phyloP scores from a whole-genome alignment of 2,329 filamentous ascomycete genomes.

The Diplodia corticola region DNA sequence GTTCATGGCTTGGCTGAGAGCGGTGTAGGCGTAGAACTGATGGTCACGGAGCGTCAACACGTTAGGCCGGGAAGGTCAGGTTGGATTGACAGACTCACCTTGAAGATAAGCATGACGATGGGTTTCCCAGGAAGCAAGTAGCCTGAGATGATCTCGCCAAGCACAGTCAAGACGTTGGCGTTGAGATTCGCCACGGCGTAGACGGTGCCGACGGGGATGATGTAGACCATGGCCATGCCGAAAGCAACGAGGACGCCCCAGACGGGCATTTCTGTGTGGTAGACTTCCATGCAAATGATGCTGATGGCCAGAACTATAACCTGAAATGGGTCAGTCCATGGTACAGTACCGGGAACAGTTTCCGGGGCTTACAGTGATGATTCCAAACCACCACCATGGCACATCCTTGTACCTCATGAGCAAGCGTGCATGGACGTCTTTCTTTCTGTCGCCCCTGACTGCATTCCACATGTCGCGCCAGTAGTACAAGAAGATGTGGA shows the following conservation, averaged over 20 bases:
- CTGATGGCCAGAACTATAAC: slow-evolving; percentile 34
- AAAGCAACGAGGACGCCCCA: slow-evolving; percentile 20
- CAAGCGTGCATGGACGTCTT: slow-evolving; percentile 46
- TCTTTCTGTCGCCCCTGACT: slow-evolving; percentile 55
- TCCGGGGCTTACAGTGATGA: slow-evolving; percentile 36
- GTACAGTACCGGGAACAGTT: not conserved
- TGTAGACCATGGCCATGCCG: slow-evolving; percentile 17
- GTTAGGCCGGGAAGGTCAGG: not conserved
- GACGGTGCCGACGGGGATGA: slow-evolving; percentile 21
- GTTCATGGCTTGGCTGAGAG: slow-evolving; percentile 21
- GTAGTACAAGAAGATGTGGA: slow-evolving; percentile 39
- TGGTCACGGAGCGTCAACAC: not conserved
- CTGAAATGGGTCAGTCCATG: not conserved
- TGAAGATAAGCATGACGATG: slow-evolving; percentile 23
- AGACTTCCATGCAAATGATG: slow-evolving; percentile 42
- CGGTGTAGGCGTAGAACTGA: slow-evolving; percentile 22
- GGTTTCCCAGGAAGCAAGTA: slow-evolving; percentile 44
- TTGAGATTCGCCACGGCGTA: slow-evolving; percentile 21
- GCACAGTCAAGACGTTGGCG: slow-evolving; percentile 53
- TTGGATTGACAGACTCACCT: not conserved
- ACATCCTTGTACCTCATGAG: slow-evolving; percentile 59
- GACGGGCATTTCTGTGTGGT: slow-evolving; percentile 21
- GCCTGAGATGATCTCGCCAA: slow-evolving; percentile 56
- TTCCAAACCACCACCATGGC: slow-evolving; percentile 59
- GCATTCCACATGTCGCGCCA: slow-evolving; percentile 51